A percentile compares a stretch with the other conserved stretches of the same genome.
Conservation (phyloP, 2,329 filamentous ascomycete genomes). For the Chlorencoelia australis region DNA sequence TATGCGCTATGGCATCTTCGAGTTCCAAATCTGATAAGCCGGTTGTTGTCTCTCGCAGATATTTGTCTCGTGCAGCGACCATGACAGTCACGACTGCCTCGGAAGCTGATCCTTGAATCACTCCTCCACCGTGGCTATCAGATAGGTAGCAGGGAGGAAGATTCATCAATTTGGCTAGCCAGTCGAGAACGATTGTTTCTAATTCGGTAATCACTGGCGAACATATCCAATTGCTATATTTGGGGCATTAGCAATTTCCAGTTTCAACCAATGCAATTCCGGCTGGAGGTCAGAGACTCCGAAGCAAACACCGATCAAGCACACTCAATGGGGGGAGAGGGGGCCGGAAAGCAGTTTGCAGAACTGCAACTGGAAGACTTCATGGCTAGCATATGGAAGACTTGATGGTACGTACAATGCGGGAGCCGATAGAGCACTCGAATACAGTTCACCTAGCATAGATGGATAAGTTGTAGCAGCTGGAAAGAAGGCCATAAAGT, state of each 20-base stretch:
- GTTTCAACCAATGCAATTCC: too few relatives aligned
- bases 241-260: too few relatives aligned
- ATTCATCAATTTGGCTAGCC: slow-evolving; percentile 67
- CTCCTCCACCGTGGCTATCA: slow-evolving; percentile 66
- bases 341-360: too few relatives aligned
- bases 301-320: too few relatives aligned
- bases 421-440: slow-evolving; percentile 75
- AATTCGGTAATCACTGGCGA: slow-evolving; percentile 86
- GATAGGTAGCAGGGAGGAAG: slow-evolving; percentile 68
- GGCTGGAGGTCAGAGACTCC: too few relatives aligned
- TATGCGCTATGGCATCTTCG: slow-evolving; percentile 58
- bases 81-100: slow-evolving; percentile 82
- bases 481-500: slow-evolving; percentile 95
- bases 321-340: too few relatives aligned
- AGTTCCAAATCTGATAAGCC: slow-evolving; percentile 43
- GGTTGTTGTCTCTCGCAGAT: slow-evolving; percentile 51
- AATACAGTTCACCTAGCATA: slow-evolving; percentile 89
- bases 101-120: slow-evolving; percentile 87
- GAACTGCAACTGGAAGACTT: too few relatives aligned
- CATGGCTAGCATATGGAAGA: too few relatives aligned
- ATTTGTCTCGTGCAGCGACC: slow-evolving; percentile 77
- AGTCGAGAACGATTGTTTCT: slow-evolving; percentile 87
- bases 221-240: slow-evolving; percentile 97
- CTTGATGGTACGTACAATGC: too few relatives aligned
- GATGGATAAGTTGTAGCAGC: slow-evolving; percentile 71